A percentile compares a stretch with the other conserved stretches of the same genome.
These are phyloP conservation scores for Cyclotella kingstonii DNA, from an alignment of 108 stramenopile genomes.

Conservation along the genomic window DNA sequence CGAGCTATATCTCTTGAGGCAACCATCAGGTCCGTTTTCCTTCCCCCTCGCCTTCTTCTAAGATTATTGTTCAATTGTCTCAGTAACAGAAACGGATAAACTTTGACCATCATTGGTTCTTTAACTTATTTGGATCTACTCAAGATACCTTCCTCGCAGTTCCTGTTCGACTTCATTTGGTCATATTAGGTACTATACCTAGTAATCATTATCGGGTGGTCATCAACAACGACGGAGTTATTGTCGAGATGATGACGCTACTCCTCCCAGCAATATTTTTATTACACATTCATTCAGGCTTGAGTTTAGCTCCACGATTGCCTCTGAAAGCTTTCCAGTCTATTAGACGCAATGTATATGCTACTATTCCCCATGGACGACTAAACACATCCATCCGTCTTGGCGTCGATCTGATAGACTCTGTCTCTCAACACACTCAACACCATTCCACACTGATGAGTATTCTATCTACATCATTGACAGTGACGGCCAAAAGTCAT, in stretches of 20 bases:
- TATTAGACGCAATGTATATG: background rate
- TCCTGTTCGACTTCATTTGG: no score
- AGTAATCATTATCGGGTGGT: no score
- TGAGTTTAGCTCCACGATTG: conserved; percentile 6
- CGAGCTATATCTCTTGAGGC: no score
- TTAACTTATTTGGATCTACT: no score
- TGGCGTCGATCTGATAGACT: conserved; percentile 17
- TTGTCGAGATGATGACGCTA: conserved; percentile 4
- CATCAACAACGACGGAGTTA: no score
- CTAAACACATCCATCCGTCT: conserved; percentile 6
- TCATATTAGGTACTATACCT: no score
- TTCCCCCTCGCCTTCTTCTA: no score
- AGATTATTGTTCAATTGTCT: no score
- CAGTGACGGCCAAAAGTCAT: conserved; percentile 9
- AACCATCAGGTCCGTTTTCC: no score
- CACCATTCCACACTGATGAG: conserved; percentile 8
- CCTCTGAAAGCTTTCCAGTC: conserved; percentile 9
- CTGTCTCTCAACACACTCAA: conserved; percentile 5
- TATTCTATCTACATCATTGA: conserved; percentile 19
- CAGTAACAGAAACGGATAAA: no score
- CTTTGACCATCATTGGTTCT: no score
- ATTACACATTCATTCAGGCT: conserved; percentile 10
- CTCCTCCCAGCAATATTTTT: conserved; percentile 12
- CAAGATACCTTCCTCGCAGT: no score
- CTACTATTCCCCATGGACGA: background rate